Conservation (phyloP, 1,139 yeast genomes). For the Taphrina deformans region DNA sequence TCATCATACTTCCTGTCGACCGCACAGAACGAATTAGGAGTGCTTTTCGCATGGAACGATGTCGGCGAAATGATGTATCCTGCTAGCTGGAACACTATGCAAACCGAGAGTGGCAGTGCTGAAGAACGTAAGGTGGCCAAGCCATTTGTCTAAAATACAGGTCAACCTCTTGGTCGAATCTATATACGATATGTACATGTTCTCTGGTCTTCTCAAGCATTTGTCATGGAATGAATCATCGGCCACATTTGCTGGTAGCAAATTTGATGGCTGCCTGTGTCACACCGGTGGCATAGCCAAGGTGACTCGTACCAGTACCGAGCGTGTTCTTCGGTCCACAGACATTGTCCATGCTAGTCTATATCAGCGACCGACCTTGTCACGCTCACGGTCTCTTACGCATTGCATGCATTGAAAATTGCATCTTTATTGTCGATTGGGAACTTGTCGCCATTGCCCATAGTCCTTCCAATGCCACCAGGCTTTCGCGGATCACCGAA, state of each 20-base stretch:
- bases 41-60: conserved; percentile 72
- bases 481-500: conserved; percentile 15
- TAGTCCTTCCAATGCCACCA: background rate
- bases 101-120: conserved; percentile 67
- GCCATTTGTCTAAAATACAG: conserved; percentile 55
- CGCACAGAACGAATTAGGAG: conserved; percentile 89
- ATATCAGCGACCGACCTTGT: no score
- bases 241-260: background rate
- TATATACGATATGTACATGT: no score
- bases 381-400: background rate
- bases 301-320: conserved; percentile 10
- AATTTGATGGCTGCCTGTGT: background rate
- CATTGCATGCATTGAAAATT: conserved; percentile 14
- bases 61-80: conserved; percentile 85
- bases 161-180: background rate
- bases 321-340: conserved; percentile 11
- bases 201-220: no score
- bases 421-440: background rate
- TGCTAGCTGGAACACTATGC: conserved; percentile 94
- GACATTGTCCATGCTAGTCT: background rate
- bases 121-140: conserved; percentile 92
- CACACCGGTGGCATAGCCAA: conserved; percentile 4
- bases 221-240: no score
- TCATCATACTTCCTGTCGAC: conserved; percentile 84
- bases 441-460: background rate